Conservation (phyloP, 768 basidiomycete genomes). For the Trametes cingulata region DNA sequence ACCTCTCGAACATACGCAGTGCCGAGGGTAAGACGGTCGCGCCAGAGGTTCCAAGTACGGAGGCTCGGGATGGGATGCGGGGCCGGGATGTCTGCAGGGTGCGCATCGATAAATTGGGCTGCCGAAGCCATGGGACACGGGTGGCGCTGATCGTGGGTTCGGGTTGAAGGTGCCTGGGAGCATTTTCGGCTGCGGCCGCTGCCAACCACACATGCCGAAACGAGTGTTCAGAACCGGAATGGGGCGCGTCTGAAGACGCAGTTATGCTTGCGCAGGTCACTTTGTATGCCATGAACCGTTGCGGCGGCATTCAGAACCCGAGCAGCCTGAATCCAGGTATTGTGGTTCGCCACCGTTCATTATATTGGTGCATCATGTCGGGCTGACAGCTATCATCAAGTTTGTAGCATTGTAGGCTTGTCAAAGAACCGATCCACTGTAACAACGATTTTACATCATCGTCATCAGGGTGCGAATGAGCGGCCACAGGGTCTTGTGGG, state of each 20-base stretch:
- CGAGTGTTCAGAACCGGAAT: not conserved
- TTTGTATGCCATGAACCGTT: no score
- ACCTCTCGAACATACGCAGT: not conserved
- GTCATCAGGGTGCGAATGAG: not conserved
- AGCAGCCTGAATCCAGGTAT: no score
- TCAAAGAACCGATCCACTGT: no score
- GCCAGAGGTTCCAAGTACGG: not conserved
- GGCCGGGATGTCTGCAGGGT: not conserved
- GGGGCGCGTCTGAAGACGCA: not conserved
- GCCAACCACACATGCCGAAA: not conserved
- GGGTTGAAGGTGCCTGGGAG: not conserved
- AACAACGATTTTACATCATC: not conserved
- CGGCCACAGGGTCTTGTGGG: not conserved
- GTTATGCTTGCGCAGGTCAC: not conserved
- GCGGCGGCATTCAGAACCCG: no score
- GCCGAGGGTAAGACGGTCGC: not conserved
- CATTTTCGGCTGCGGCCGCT: not conserved
- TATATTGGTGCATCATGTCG: no score
- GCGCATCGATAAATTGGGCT: not conserved
- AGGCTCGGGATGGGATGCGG: not conserved
- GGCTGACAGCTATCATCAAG: no score
- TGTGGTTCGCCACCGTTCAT: no score
- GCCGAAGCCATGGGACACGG: slow-evolving; percentile 1
- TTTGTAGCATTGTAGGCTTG: no score
- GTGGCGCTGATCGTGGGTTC: slow-evolving; percentile 5